Evolutionary conservation across 1,284 basidiomycete species (phyloP), one percentile per base, ranked within the genome.

Genomic region (Marasmius tenuissimus): DNA sequence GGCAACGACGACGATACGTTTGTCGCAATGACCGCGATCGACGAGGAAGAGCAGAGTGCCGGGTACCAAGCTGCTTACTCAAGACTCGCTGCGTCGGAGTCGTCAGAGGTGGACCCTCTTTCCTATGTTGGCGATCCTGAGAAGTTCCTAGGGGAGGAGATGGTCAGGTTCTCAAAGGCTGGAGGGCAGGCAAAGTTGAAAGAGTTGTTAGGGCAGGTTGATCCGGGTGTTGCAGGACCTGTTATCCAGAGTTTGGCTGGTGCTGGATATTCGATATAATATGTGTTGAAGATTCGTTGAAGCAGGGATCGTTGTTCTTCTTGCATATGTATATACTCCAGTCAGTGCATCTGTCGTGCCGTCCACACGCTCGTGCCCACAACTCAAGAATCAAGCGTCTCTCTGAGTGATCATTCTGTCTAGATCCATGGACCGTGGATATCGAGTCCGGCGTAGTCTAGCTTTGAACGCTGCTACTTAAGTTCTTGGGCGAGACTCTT

Each of bases 51-150:
- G 70, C 90, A 92, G 71, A 83, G 91, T 8, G 87, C 89, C 4
- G 93, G 94, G 0, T 99, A 98, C 78, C 97, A 99, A 73, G 92
- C 93, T 0, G 89, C 91, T 2, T 99, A 97, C 77, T 96, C 95
- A 59, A 86, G 91, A 52, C 84, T 99, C 10, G 95, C 94, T 0
- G 93, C 97, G 0, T 91, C 92, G 4, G 87, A 90, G 66, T 74
- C 72, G 0, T 72, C 71, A 0, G 76, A 80, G 18, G 75, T 72
- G 0, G 90, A 92, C 71, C 84, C 85, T 1, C 83, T 90, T 9
- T 83, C 76, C 16, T 84, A 88, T 67, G 82, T 89, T 1, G 75
- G 74, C 18, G 82, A 91, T 69, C 82, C 86, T 16, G 74, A 82
- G 49, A 77, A 77, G 51, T 86, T 80, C 65, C 72, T 88, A 2